Evolutionary conservation across 2,329 filamentous ascomycete species (phyloP).

Genomic region (Ophiostoma sp.): DNA sequence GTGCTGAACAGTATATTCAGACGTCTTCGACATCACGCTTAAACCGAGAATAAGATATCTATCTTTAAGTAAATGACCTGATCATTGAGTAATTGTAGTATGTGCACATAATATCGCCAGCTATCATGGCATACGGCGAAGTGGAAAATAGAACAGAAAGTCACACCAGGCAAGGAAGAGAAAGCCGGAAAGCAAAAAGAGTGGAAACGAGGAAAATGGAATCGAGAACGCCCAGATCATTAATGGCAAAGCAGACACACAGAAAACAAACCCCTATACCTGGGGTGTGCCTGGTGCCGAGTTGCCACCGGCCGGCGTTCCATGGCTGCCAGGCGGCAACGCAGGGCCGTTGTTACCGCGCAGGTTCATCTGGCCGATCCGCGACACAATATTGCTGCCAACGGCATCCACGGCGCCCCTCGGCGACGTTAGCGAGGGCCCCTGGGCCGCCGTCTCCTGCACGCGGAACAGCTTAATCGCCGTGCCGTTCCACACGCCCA

Average conservation of each 20-base stretch:
- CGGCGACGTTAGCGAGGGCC: constrained; percentile 76
- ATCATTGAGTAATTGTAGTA: too few relatives aligned
- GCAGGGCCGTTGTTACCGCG: constrained; percentile 39
- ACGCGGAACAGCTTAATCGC: constrained; percentile 82
- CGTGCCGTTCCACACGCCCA: constrained; percentile 92
- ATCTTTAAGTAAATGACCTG: too few relatives aligned
- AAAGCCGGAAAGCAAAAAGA: neutral
- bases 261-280: neutral
- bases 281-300: neutral
- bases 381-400: constrained; percentile 79
- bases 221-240: constrained; percentile 1
- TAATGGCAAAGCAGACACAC: neutral
- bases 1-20: too few relatives aligned
- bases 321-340: neutral
- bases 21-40: too few relatives aligned
- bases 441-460: constrained; percentile 73
- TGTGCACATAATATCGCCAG: too few relatives aligned
- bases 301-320: neutral
- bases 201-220: neutral
- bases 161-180: neutral
- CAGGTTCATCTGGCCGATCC: constrained; percentile 77
- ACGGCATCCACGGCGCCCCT: constrained; percentile 90
- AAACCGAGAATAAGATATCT: too few relatives aligned
- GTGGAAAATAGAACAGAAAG: neutral
- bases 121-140: neutral